These are phyloP conservation scores for Areca catechu DNA, from an alignment of 176 grass and related monocot genomes.

Conservation along the genomic window DNA sequence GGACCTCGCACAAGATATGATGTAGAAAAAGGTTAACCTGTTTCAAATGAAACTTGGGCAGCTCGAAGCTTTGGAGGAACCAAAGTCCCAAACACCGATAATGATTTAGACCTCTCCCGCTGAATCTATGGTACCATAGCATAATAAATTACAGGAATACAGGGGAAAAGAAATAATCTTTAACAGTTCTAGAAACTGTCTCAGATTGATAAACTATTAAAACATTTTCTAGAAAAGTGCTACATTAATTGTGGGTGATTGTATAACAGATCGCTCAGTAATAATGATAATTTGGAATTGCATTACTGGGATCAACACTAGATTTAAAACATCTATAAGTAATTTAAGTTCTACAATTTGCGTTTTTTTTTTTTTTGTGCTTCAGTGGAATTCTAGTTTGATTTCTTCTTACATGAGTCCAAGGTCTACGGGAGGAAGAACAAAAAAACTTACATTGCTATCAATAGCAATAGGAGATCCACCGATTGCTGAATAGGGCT, in stretches of 20 bases:
- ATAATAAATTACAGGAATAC: too few relatives aligned
- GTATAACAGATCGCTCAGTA: too few relatives aligned
- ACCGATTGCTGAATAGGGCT: constrained; percentile 19
- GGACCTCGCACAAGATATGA: background rate
- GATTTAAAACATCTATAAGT: too few relatives aligned
- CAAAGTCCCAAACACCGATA: constrained; percentile 62
- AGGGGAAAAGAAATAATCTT: constrained; percentile 3
- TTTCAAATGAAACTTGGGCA: constrained; percentile 81
- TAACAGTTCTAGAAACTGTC: background rate
- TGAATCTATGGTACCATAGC: constrained; percentile 30
- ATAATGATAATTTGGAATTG: too few relatives aligned
- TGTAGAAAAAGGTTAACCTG: constrained; percentile 36
- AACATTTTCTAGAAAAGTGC: too few relatives aligned
- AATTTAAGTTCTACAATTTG: too few relatives aligned
- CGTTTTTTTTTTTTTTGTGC: too few relatives aligned
- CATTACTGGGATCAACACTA: too few relatives aligned
- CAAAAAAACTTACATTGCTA: constrained; percentile 43
- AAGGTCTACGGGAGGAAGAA: too few relatives aligned
- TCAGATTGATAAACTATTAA: background rate
- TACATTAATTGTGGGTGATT: too few relatives aligned
- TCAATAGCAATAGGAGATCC: constrained; percentile 20
- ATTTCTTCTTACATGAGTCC: too few relatives aligned
- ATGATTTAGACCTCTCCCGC: constrained; percentile 66
- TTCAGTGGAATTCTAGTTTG: too few relatives aligned
- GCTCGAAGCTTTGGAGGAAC: constrained; percentile 71